These are phyloP conservation scores for Xanthoconium stramineum DNA, from an alignment of 768 basidiomycete genomes.

Conservation along the genomic window DNA sequence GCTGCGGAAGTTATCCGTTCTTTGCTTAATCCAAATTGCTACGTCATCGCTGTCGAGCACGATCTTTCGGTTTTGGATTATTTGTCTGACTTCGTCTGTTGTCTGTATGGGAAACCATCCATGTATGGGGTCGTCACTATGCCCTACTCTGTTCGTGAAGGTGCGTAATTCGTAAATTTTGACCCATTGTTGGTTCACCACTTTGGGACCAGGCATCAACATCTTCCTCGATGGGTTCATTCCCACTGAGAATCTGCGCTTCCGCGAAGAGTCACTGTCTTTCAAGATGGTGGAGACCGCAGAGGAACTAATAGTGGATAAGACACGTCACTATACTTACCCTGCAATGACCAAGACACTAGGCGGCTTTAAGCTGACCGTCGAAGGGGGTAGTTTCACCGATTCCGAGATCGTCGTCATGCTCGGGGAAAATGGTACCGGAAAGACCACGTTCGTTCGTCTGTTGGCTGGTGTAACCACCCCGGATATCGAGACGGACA, in stretches of 20 bases:
- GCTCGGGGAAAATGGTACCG: conserved; percentile 98
- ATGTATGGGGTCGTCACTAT: conserved; percentile 99
- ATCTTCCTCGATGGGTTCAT: conserved; percentile 99
- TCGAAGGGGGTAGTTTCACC: conserved; percentile 88
- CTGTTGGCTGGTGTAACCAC: conserved; percentile 83
- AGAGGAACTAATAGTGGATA: conserved; percentile 83
- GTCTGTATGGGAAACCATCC: conserved; percentile 94
- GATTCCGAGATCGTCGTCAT: conserved; percentile 99
- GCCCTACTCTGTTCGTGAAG: conserved; percentile 98
- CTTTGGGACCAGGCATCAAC: conserved; percentile 73
- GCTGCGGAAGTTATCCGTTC: conserved; percentile 94
- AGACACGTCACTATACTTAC: conserved; percentile 87
- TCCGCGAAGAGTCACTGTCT: conserved; percentile 91
- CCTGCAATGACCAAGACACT: conserved; percentile 97
- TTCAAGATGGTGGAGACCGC: conserved; percentile 99
- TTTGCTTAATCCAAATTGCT: conserved; percentile 77
- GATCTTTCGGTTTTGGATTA: conserved; percentile 98
- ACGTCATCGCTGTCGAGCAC: conserved; percentile 98
- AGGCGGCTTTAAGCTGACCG: conserved; percentile 92
- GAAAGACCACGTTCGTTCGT: conserved; percentile 98
- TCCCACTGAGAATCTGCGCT: conserved; percentile 96
- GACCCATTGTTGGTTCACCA: background rate
- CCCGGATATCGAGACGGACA: conserved; percentile 82
- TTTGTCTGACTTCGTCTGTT: conserved; percentile 97
- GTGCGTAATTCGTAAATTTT: conserved; percentile 37